Conservation (phyloP, 306 rosid species). For the Quercus bicolor region DNA sequence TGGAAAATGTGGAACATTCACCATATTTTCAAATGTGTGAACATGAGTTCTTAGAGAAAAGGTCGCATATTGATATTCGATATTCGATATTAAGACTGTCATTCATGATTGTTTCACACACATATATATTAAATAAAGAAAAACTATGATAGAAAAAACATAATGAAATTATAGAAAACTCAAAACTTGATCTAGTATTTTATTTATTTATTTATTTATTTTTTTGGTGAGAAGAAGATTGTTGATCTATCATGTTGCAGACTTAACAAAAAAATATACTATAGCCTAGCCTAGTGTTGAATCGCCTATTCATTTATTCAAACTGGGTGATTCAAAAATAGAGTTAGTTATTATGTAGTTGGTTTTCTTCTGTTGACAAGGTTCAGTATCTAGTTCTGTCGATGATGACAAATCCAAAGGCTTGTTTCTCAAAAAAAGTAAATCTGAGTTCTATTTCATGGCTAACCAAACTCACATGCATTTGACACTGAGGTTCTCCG, state of each 20-base stretch:
- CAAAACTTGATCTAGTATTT: neutral
- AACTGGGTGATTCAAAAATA: neutral
- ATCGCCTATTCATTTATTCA: neutral
- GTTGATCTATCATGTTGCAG: too few species aligned
- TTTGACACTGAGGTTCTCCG: neutral
- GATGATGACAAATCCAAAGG: too few species aligned
- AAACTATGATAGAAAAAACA: neutral
- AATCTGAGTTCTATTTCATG: neutral
- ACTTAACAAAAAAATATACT: neutral
- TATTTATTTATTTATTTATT: neutral
- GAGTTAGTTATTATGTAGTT: neutral
- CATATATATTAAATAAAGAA: neutral
- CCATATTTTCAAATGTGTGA: neutral
- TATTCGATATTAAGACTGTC: neutral
- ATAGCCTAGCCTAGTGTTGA: neutral
- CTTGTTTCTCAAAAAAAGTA: too few species aligned
- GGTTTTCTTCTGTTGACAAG: neutral
- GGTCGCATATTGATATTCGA: neutral
- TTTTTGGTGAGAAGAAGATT: neutral
- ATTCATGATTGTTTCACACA: neutral
- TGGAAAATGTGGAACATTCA: neutral
- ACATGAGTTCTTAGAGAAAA: neutral
- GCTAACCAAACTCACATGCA: neutral
- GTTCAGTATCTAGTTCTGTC: neutral
- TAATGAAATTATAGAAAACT: neutral